Evolutionary conservation across 345 rosid genomes (phyloP).

Genomic region (Bretschneidera sinensis): DNA sequence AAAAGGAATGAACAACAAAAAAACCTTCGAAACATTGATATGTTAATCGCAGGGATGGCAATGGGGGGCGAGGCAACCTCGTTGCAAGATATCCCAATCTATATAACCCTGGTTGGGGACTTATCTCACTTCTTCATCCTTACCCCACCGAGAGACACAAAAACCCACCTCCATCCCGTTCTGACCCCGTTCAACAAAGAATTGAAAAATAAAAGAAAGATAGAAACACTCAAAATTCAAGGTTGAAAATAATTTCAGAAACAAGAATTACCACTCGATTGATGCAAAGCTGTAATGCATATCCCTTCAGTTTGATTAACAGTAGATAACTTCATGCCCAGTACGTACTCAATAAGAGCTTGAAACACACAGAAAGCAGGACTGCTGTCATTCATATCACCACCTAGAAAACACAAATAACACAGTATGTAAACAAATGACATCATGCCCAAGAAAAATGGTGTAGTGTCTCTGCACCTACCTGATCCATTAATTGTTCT

Average conservation of each 20-base stretch:
- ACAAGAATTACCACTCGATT: conserved; percentile 69
- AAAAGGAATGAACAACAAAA: too few relatives aligned
- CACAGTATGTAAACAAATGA: neutral
- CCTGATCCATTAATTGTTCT: conserved; percentile 26
- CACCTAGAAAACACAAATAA: neutral
- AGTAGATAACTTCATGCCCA: conserved; percentile 67
- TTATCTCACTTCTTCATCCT: too few relatives aligned
- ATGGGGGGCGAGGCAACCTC: too few relatives aligned
- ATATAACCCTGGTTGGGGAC: too few relatives aligned
- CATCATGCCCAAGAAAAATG: neutral
- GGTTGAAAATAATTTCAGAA: neutral
- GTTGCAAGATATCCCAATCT: too few relatives aligned
- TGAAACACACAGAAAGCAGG: conserved; percentile 49
- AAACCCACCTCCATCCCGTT: too few relatives aligned
- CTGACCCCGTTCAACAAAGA: too few relatives aligned
- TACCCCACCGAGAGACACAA: too few relatives aligned
- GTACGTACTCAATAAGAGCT: conserved; percentile 54
- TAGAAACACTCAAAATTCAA: neutral
- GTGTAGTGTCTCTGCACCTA: neutral
- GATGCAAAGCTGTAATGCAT: conserved; percentile 61
- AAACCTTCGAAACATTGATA: too few relatives aligned
- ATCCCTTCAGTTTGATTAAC: conserved; percentile 38
- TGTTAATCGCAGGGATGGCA: too few relatives aligned
- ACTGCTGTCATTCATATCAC: conserved; percentile 15
- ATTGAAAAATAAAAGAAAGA: too few relatives aligned